phyloP scores from a whole-genome alignment of 305 asterid species.

The Vinca major region DNA sequence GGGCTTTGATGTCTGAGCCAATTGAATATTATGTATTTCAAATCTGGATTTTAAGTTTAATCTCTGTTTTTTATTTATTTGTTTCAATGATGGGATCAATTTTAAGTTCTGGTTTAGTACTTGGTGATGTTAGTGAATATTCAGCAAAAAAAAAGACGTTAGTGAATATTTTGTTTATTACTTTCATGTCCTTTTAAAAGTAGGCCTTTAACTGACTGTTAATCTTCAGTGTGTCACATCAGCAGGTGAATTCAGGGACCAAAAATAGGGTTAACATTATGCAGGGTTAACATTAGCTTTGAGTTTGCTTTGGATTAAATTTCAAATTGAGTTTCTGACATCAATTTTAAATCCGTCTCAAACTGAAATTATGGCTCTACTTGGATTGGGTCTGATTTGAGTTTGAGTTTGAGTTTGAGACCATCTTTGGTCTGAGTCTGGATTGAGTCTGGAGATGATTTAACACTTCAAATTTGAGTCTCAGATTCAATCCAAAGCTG shows the following conservation, averaged over 20 bases:
- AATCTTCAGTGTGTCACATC: slow-evolving; percentile 71
- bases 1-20: slow-evolving; percentile 34
- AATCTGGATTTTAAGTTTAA: slow-evolving; percentile 17
- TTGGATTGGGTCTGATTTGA: too few relatives aligned
- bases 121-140: not conserved
- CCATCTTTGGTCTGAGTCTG: too few relatives aligned
- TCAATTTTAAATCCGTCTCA: too few relatives aligned
- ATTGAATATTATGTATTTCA: slow-evolving; percentile 10
- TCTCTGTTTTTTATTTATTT: not conserved
- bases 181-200: not conserved
- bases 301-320: not conserved
- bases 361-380: too few relatives aligned
- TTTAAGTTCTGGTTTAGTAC: not conserved
- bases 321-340: too few relatives aligned
- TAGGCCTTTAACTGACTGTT: slow-evolving; percentile 38
- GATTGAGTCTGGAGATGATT: too few relatives aligned
- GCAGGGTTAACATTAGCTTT: too few relatives aligned
- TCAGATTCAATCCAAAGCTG: too few relatives aligned
- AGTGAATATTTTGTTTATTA: too few relatives aligned
- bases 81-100: not conserved
- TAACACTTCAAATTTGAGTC: too few relatives aligned
- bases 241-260: slow-evolving; percentile 46
- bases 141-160: too few relatives aligned
- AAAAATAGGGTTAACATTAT: slow-evolving; percentile 22
- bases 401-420: too few relatives aligned